Percentiles rank a stretch among this genome's conserved stretches.
Evolutionary conservation across 352 stramenopile genomes (phyloP).

Genomic region (Pythium biforme): DNA sequence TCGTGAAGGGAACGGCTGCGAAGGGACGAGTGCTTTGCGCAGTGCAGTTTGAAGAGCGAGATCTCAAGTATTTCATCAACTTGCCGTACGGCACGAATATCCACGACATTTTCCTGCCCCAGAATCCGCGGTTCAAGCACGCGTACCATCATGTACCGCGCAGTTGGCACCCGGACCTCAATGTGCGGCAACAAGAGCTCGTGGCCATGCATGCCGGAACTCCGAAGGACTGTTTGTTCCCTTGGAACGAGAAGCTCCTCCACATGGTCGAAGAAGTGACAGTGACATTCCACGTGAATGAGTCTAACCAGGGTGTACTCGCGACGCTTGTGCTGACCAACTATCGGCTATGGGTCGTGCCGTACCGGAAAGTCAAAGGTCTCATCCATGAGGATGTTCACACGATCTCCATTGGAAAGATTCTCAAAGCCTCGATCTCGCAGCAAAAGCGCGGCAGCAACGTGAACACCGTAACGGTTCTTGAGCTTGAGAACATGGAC

Average conservation of each 20-base stretch:
- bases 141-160: constrained; percentile 72
- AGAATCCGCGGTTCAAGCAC: constrained; percentile 79
- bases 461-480: constrained; percentile 66
- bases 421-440: constrained; percentile 72
- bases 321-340: constrained; percentile 80
- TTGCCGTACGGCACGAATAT: constrained; percentile 72
- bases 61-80: constrained; percentile 63
- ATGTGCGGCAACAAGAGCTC: constrained; percentile 62
- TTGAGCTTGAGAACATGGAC: constrained; percentile 85
- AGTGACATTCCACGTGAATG: constrained; percentile 87
- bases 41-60: constrained; percentile 72
- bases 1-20: constrained; percentile 59
- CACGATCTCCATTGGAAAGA: constrained; percentile 76
- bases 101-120: constrained; percentile 76
- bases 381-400: constrained; percentile 84
- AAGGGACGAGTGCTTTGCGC: constrained; percentile 67
- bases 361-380: constrained; percentile 69
- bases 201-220: constrained; percentile 59
- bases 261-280: constrained; percentile 87
- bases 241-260: constrained; percentile 80
- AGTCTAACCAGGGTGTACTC: constrained; percentile 81
- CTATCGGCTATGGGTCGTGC: constrained; percentile 85
- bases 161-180: constrained; percentile 78
- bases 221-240: constrained; percentile 75
- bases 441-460: constrained; percentile 80